Conservation (phyloP, 2,329 filamentous ascomycete species). For the Fusarium sp. region DNA sequence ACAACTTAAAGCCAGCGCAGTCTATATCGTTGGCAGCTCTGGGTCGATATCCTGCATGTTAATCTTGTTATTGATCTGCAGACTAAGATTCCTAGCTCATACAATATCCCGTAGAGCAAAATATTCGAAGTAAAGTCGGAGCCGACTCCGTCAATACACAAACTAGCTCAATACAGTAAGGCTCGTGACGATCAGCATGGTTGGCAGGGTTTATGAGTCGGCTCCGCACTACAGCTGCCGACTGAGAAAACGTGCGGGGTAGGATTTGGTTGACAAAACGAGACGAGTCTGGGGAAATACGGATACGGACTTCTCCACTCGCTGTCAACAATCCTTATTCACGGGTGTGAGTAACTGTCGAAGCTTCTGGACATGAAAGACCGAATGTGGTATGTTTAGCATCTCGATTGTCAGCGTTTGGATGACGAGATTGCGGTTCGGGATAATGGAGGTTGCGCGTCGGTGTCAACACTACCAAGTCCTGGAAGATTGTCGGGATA, state of each 20-base stretch:
- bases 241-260: neutral
- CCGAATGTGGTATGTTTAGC: too few species aligned
- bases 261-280: neutral
- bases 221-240: neutral
- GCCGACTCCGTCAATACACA: neutral
- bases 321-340: neutral
- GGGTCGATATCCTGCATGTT: rapidly evolving
- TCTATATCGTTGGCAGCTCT: rapidly evolving
- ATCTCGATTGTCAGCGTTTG: neutral
- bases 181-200: neutral
- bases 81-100: neutral
- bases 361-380: neutral
- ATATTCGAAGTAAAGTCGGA: neutral
- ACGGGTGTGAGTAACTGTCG: neutral
- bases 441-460: rapidly evolving
- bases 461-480: neutral
- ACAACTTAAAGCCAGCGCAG: too few species aligned
- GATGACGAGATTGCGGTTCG: neutral
- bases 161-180: neutral
- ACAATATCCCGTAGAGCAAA: neutral
- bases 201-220: neutral
- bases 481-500: neutral
- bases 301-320: neutral
- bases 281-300: neutral
- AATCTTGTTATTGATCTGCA: neutral